Percentiles rank a stretch among this genome's conserved stretches.
Conservation (phyloP, 208 protist species). For the Acanthamoeba quina region DNA sequence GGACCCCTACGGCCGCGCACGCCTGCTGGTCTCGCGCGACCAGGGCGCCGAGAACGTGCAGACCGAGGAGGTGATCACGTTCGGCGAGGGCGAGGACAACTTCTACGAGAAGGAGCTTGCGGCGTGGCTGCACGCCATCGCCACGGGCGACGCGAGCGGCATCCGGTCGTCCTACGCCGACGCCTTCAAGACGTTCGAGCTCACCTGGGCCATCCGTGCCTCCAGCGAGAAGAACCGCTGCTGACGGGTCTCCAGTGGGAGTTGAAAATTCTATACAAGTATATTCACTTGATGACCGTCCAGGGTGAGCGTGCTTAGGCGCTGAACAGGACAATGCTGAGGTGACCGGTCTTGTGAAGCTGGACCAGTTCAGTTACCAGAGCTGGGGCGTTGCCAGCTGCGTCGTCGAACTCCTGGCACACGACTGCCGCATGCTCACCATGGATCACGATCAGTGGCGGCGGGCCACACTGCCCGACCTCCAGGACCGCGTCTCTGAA, state of each 20-base stretch:
- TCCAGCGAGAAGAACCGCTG: constrained; percentile 31
- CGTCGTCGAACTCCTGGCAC: no score
- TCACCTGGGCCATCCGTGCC: constrained; percentile 53
- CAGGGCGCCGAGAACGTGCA: not conserved
- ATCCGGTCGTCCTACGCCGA: constrained; percentile 58
- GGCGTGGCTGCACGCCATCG: constrained; percentile 35
- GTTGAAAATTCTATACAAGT: no score
- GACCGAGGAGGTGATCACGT: constrained; percentile 8
- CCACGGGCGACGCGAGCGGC: not conserved
- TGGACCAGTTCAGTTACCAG: not conserved
- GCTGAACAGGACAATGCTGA: not conserved
- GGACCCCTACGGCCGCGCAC: constrained; percentile 15
- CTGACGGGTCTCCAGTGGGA: no score
- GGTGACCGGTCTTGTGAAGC: not conserved
- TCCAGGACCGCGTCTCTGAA: not conserved
- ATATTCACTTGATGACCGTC: no score
- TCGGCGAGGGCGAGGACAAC: constrained; percentile 7
- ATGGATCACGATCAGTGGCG: not conserved
- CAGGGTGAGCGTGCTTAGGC: not conserved
- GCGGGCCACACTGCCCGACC: not conserved
- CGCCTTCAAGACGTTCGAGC: constrained; percentile 70
- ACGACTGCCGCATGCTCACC: not conserved
- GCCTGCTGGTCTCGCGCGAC: constrained; percentile 15
- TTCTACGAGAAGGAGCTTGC: constrained; percentile 58
- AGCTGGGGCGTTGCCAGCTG: not conserved